Evolutionary conservation across 2,329 filamentous ascomycete species (phyloP).

Genomic region (Talaromyces funiculosus): DNA sequence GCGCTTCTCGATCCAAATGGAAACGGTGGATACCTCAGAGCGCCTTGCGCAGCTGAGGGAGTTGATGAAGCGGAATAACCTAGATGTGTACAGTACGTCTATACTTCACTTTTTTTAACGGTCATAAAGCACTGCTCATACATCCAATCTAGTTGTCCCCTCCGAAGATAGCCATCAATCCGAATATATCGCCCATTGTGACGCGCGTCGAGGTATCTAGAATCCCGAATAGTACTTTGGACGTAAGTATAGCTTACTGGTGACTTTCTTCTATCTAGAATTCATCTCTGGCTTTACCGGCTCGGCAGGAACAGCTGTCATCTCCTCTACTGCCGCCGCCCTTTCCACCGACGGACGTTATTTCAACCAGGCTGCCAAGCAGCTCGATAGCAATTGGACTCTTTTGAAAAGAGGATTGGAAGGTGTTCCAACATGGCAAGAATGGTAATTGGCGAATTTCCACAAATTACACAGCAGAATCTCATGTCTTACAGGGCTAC

Average conservation of each 20-base stretch:
- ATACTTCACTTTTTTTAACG: background rate
- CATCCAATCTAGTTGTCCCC: slow-evolving; percentile 65
- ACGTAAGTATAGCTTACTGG: slow-evolving; percentile 1
- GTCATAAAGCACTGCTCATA: background rate
- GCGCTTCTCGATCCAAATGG: slow-evolving; percentile 56
- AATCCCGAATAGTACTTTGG: background rate
- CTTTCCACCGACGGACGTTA: slow-evolving; percentile 94
- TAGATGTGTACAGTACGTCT: slow-evolving; percentile 81
- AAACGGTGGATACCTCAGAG: slow-evolving; percentile 68
- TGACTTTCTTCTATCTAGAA: slow-evolving; percentile 40
- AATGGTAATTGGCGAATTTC: slow-evolving; percentile 60
- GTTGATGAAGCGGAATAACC: slow-evolving; percentile 78
- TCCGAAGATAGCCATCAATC: slow-evolving; percentile 97
- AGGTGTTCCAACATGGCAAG: slow-evolving; percentile 94
- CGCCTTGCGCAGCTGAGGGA: slow-evolving; percentile 71
- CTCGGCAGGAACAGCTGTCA: slow-evolving; percentile 85
- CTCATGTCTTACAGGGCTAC: slow-evolving; percentile 48
- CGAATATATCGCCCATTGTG: slow-evolving; percentile 96
- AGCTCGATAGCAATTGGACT: slow-evolving; percentile 86
- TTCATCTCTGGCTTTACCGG: slow-evolving; percentile 93
- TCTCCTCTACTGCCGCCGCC: slow-evolving; percentile 79
- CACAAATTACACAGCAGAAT: background rate
- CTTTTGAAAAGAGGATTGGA: slow-evolving; percentile 89
- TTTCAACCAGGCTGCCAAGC: slow-evolving; percentile 90
- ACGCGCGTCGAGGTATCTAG: slow-evolving; percentile 67